A percentile compares a stretch with the other conserved stretches of the same genome.
phyloP scores from a whole-genome alignment of 257 asterid species.

The Ilex aquifolium region DNA sequence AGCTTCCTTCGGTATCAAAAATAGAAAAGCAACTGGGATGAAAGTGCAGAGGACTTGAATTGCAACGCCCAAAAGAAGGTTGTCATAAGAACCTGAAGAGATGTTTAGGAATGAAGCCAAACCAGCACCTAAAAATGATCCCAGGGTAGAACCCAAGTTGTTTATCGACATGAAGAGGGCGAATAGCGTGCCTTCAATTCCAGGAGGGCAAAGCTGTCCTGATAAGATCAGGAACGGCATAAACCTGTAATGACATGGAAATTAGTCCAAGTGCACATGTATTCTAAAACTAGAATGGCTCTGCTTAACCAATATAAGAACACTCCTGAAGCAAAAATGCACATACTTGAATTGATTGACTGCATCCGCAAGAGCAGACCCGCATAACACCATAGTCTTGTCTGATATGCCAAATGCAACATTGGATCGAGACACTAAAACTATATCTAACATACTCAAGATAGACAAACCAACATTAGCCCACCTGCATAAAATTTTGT shows the following conservation, averaged over 20 bases:
- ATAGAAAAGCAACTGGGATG: constrained; percentile 56
- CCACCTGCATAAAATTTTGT: constrained; percentile 40
- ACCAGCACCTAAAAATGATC: constrained; percentile 81
- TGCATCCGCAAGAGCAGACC: constrained; percentile 87
- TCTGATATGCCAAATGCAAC: constrained; percentile 67
- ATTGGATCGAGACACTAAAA: constrained; percentile 62
- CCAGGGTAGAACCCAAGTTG: constrained; percentile 75
- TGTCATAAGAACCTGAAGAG: constrained; percentile 86
- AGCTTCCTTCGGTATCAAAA: constrained; percentile 85
- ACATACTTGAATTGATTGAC: constrained; percentile 94
- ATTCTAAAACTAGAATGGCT: neutral
- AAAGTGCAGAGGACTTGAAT: constrained; percentile 63
- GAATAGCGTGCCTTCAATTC: constrained; percentile 85
- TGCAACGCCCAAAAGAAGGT: constrained; percentile 50
- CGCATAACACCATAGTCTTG: constrained; percentile 64
- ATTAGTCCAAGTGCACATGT: neutral
- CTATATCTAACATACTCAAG: constrained; percentile 51
- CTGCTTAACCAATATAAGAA: constrained; percentile 1
- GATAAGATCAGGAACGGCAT: constrained; percentile 95
- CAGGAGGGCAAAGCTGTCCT: constrained; percentile 97
- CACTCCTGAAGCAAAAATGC: constrained; percentile 6
- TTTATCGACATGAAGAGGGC: constrained; percentile 93
- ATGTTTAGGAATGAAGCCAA: constrained; percentile 66
- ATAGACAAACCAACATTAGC: constrained; percentile 73
- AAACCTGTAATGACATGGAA: constrained; percentile 47